These are phyloP conservation scores for Crithidia sp. DNA, from an alignment of 208 protist species.

Conservation along the genomic window DNA sequence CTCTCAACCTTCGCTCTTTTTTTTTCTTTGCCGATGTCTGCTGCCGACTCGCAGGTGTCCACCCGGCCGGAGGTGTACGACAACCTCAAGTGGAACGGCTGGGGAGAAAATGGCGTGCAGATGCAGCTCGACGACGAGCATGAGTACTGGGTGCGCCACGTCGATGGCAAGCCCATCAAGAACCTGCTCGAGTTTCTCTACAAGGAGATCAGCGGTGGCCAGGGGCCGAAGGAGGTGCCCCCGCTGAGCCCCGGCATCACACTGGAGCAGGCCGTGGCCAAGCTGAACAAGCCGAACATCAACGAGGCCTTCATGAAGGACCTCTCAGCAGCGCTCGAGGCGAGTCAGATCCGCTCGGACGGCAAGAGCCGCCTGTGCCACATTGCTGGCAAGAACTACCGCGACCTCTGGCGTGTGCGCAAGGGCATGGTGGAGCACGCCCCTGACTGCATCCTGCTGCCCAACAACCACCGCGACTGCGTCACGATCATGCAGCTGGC, in stretches of 20 bases:
- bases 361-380: conserved; percentile 82
- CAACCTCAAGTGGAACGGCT: conserved; percentile 92
- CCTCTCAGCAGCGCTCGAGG: conserved; percentile 44
- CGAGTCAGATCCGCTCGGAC: conserved; percentile 76
- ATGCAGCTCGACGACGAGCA: conserved; percentile 77
- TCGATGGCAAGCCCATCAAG: conserved; percentile 82
- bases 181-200: conserved; percentile 83
- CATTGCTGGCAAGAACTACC: conserved; percentile 93
- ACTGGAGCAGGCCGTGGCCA: conserved; percentile 70
- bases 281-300: conserved; percentile 66
- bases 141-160: conserved; percentile 60
- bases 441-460: conserved; percentile 91
- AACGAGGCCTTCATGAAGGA: conserved; percentile 86
- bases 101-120: conserved; percentile 62
- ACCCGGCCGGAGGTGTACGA: conserved; percentile 67
- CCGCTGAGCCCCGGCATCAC: conserved; percentile 72
- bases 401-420: conserved; percentile 92
- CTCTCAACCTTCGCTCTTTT: too few species aligned
- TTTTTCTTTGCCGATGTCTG: conserved; percentile 4
- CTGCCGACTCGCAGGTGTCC: conserved; percentile 18
- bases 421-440: conserved; percentile 87
- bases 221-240: conserved; percentile 45
- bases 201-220: conserved; percentile 66
- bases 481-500: conserved; percentile 83
- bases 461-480: conserved; percentile 88